Percentiles rank a stretch among this genome's conserved stretches.
Conservation (phyloP, 2,329 filamentous ascomycete species). For the Stachybotrys elegans region DNA sequence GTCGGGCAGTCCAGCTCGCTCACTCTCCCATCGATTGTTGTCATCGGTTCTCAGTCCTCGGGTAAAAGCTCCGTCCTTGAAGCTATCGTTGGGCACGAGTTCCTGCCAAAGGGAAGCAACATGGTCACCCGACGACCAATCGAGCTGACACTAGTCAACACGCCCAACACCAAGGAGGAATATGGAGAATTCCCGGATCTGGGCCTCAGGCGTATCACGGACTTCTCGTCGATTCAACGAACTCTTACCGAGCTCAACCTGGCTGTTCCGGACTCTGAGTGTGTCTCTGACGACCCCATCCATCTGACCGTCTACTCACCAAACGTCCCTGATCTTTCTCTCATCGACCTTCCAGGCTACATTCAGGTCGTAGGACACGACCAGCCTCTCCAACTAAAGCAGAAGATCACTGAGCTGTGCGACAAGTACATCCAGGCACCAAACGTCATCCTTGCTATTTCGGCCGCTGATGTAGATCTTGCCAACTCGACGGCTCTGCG, state of each 20-base stretch:
- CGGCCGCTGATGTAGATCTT: slow-evolving; percentile 92
- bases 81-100: slow-evolving; percentile 95
- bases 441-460: slow-evolving; percentile 95
- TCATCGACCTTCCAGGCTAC: slow-evolving; percentile 95
- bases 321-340: slow-evolving; percentile 87
- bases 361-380: slow-evolving; percentile 93
- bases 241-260: slow-evolving; percentile 93
- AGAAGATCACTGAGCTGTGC: slow-evolving; percentile 92
- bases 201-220: slow-evolving; percentile 81
- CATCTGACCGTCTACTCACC: slow-evolving; percentile 94
- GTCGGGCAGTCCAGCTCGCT: slow-evolving; percentile 88
- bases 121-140: slow-evolving; percentile 98
- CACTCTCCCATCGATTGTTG: slow-evolving; percentile 93
- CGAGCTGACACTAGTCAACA: slow-evolving; percentile 93
- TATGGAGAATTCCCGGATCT: slow-evolving; percentile 96
- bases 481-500: slow-evolving; percentile 92
- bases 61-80: slow-evolving; percentile 97
- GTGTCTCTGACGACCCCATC: slow-evolving; percentile 94
- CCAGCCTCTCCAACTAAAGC: slow-evolving; percentile 85
- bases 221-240: slow-evolving; percentile 87
- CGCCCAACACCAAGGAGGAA: slow-evolving; percentile 77
- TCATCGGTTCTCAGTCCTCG: slow-evolving; percentile 96
- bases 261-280: slow-evolving; percentile 84
- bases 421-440: slow-evolving; percentile 97
- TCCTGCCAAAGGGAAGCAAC: slow-evolving; percentile 94